phyloP scores from a whole-genome alignment of 2,329 filamentous ascomycete species.

The Sporothrix euskadiensis region DNA sequence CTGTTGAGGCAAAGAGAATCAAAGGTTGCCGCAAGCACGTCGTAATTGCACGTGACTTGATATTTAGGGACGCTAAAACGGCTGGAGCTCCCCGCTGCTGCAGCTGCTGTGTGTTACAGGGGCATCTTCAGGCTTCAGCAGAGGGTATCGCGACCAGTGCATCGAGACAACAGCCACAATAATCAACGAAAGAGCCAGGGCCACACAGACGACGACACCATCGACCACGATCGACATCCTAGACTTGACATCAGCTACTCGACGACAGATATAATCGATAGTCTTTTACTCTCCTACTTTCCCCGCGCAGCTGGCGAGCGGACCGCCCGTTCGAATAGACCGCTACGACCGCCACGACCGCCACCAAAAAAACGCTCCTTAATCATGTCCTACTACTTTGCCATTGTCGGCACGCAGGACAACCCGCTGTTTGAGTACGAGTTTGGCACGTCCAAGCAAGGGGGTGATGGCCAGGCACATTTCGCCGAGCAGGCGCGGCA shows the following conservation, averaged over 20 bases:
- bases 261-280: not conserved
- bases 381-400: constrained; percentile 96
- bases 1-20: not conserved
- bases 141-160: not conserved
- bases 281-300: too few relatives aligned
- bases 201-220: not conserved
- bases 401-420: constrained; percentile 92
- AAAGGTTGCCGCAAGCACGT: too few relatives aligned
- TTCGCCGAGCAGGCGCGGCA: constrained; percentile 87
- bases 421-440: constrained; percentile 96
- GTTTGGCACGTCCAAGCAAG: constrained; percentile 94
- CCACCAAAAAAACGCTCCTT: not conserved
- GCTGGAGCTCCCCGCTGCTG: not conserved
- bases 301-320: not conserved
- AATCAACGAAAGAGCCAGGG: not conserved
- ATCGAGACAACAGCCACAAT: not conserved
- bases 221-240: too few relatives aligned
- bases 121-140: constrained; percentile 8
- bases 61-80: not conserved
- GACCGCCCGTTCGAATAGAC: not conserved
- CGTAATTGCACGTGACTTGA: not conserved
- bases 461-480: constrained; percentile 86
- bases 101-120: constrained; percentile 7
- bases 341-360: not conserved
- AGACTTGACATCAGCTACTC: not conserved